phyloP scores from a whole-genome alignment of 2,329 filamentous ascomycete genomes.

The Teratosphaeria nubilosa region DNA sequence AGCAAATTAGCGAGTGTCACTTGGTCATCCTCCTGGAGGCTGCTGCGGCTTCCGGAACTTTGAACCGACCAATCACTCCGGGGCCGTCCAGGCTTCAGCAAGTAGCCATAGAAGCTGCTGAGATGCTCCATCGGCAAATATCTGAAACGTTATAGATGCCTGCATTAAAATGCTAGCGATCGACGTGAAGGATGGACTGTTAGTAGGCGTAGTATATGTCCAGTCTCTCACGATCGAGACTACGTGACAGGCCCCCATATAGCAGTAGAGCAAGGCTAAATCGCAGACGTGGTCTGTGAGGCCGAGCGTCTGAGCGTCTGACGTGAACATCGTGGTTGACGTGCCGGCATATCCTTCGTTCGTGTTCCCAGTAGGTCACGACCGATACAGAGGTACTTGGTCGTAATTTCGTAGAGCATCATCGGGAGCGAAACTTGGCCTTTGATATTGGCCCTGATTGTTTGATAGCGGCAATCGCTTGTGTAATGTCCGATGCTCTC shows the following conservation, averaged over 20 bases:
- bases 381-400: not conserved
- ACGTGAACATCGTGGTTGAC: too few species aligned
- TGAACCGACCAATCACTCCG: not conserved
- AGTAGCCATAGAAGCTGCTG: not conserved
- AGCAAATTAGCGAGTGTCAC: not conserved
- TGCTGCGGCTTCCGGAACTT: not conserved
- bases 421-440: not conserved
- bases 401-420: too few species aligned
- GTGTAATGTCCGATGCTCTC: not conserved
- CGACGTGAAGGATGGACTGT: not conserved
- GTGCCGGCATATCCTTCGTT: not conserved
- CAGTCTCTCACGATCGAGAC: not conserved
- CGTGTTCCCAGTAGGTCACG: not conserved
- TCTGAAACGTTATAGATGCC: not conserved
- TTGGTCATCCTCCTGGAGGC: not conserved
- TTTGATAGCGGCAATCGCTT: not conserved
- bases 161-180: not conserved
- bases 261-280: not conserved
- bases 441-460: not conserved
- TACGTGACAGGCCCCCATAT: not conserved
- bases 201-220: not conserved
- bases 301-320: too few species aligned
- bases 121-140: not conserved
- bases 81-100: not conserved
- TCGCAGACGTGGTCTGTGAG: not conserved